phyloP scores from a whole-genome alignment of 805 yeast species.

The Priceomyces carsonii region DNA sequence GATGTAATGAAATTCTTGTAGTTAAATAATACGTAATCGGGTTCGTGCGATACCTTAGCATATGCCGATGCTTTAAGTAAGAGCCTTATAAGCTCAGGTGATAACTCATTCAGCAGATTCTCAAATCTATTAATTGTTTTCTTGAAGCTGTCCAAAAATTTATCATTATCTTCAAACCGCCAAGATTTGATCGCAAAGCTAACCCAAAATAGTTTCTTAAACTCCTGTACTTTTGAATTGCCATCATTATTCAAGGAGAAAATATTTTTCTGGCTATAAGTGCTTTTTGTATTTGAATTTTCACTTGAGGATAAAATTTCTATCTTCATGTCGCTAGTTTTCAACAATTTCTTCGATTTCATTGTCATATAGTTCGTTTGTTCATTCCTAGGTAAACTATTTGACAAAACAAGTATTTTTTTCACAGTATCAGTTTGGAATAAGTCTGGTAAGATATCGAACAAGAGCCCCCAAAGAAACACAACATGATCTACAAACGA shows the following conservation, averaged over 20 bases:
- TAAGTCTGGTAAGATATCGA: conserved; percentile 6
- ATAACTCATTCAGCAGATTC: too few relatives aligned
- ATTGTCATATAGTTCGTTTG: conserved; percentile 14
- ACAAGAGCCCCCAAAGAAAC: conserved; percentile 11
- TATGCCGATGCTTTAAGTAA: conserved; percentile 21
- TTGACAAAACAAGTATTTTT: conserved; percentile 7
- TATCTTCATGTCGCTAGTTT: conserved; percentile 4
- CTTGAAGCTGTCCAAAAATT: conserved; percentile 13
- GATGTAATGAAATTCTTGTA: conserved; percentile 37
- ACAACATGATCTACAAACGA: conserved; percentile 12
- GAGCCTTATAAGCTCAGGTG: conserved; percentile 19
- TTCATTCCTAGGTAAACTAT: conserved; percentile 11
- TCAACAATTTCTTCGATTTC: conserved; percentile 10
- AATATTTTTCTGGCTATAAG: neutral
- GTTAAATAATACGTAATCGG: conserved; percentile 27
- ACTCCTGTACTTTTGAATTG: conserved; percentile 5
- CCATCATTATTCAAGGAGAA: conserved; percentile 5
- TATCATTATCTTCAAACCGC: conserved; percentile 16
- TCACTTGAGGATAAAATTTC: neutral
- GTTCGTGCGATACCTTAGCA: conserved; percentile 19
- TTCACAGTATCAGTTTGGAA: conserved; percentile 9
- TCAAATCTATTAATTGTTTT: conserved; percentile 13
- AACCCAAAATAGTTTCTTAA: conserved; percentile 32
- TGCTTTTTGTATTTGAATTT: neutral
- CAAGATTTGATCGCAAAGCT: conserved; percentile 22